Percentiles rank a stretch among this genome's conserved stretches.
These are phyloP conservation scores for Moringa oleifera DNA, from an alignment of 345 rosid genomes.

Conservation along the genomic window DNA sequence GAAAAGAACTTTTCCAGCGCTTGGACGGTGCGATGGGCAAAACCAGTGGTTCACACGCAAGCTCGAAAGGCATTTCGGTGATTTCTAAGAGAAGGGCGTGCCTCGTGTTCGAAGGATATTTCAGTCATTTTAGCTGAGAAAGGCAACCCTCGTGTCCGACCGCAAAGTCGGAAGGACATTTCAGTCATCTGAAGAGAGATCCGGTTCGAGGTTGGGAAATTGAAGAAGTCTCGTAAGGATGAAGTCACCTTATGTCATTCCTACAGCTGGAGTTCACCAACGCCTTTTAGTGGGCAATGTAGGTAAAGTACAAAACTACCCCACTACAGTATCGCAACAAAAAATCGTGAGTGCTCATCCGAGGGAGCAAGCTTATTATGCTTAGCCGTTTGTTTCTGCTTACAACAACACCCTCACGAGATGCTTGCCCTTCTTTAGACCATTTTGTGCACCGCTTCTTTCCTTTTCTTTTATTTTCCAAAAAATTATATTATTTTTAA, in stretches of 20 bases:
- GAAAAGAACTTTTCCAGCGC: too few species aligned
- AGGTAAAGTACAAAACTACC: conserved; percentile 26
- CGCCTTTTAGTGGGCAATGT: background rate
- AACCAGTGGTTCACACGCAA: too few species aligned
- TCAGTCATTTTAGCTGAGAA: too few species aligned
- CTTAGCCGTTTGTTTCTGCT: conserved; percentile 13
- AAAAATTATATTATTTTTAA: too few species aligned
- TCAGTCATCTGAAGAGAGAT: too few species aligned
- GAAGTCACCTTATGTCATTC: conserved; percentile 47
- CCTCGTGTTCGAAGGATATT: too few species aligned
- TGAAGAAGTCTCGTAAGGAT: conserved; percentile 25
- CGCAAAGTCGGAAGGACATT: too few species aligned
- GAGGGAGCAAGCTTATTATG: conserved; percentile 16
- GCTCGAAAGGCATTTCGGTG: too few species aligned
- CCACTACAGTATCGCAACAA: background rate
- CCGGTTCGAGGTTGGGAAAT: background rate
- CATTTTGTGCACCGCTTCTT: background rate
- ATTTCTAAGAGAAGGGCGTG: too few species aligned
- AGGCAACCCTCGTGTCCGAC: too few species aligned
- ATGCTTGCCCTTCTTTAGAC: conserved; percentile 13
- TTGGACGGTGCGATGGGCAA: too few species aligned
- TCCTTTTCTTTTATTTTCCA: too few species aligned
- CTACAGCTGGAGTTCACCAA: conserved; percentile 35
- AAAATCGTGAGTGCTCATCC: background rate
- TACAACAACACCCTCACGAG: conserved; percentile 5